Percentiles rank a stretch among this genome's conserved stretches.
phyloP scores from a whole-genome alignment of 225 moss, liverwort and hornwort species.

The Pseudoscleropodium purum region DNA sequence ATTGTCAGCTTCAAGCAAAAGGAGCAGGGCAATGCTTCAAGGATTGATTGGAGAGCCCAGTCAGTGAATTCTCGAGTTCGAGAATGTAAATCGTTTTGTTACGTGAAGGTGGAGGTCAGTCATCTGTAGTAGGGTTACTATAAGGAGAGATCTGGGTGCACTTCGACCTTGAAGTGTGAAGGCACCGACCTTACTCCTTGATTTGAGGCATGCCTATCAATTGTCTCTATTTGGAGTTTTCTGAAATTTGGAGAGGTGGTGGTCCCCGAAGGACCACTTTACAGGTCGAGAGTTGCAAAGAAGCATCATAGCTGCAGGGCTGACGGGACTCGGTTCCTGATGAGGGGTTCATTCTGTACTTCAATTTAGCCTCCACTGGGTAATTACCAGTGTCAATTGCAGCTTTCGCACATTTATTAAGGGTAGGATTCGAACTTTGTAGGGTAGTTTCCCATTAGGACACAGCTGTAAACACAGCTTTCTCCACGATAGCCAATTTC shows the following conservation, averaged over 20 bases:
- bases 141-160: background rate
- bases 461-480: background rate
- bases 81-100: background rate
- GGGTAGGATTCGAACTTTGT: background rate
- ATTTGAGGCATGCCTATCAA: background rate
- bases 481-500: background rate
- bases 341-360: background rate
- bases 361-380: background rate
- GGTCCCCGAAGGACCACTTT: background rate
- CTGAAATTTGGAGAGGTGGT: background rate
- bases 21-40: background rate
- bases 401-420: background rate
- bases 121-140: background rate
- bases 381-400: background rate
- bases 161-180: background rate
- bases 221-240: background rate
- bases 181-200: background rate
- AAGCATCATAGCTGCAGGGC: background rate
- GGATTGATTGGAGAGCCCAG: background rate
- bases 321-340: background rate
- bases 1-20: background rate
- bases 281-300: background rate
- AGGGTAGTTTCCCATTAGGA: background rate
- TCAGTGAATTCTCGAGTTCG: background rate
- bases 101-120: background rate